phyloP scores from a whole-genome alignment of 2,329 filamentous ascomycete genomes.

The Cytospora piceae region DNA sequence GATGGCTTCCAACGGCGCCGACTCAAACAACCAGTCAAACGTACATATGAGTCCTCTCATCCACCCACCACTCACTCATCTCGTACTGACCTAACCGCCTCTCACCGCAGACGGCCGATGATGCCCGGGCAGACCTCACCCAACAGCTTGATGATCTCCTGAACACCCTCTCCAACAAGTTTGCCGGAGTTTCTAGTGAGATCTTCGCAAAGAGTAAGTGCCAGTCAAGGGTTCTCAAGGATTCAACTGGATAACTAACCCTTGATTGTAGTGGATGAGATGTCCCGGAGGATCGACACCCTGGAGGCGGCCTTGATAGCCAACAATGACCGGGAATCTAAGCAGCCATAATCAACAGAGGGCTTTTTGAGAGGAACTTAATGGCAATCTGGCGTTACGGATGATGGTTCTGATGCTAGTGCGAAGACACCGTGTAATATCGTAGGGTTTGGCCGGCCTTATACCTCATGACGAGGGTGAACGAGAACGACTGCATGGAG shows the following conservation, averaged over 20 bases:
- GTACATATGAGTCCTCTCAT: conserved; percentile 16
- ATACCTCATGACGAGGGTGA: not conserved
- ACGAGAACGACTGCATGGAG: not conserved
- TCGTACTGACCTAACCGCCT: not conserved
- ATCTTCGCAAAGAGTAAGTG: conserved; percentile 83
- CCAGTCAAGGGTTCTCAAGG: not conserved
- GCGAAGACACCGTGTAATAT: not conserved
- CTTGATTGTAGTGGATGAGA: conserved; percentile 79
- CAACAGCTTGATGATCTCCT: conserved; percentile 85
- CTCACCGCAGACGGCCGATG: conserved; percentile 45
- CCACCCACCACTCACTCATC: not conserved
- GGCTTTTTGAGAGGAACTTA: not conserved
- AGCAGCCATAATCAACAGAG: conserved; percentile 37
- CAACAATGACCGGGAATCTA: conserved; percentile 52
- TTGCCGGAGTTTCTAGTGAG: conserved; percentile 81
- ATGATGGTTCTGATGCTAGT: not conserved
- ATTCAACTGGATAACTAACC: not conserved
- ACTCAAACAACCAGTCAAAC: conserved; percentile 27
- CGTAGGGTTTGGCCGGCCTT: not conserved
- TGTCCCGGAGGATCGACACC: conserved; percentile 83
- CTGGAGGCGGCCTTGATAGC: conserved; percentile 74
- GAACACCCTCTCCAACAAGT: conserved; percentile 83
- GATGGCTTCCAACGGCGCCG: conserved; percentile 30
- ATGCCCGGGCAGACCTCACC: conserved; percentile 66
- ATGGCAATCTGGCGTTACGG: not conserved